These are phyloP conservation scores for Lentinula sp. DNA, from an alignment of 768 basidiomycete species.

Conservation along the genomic window DNA sequence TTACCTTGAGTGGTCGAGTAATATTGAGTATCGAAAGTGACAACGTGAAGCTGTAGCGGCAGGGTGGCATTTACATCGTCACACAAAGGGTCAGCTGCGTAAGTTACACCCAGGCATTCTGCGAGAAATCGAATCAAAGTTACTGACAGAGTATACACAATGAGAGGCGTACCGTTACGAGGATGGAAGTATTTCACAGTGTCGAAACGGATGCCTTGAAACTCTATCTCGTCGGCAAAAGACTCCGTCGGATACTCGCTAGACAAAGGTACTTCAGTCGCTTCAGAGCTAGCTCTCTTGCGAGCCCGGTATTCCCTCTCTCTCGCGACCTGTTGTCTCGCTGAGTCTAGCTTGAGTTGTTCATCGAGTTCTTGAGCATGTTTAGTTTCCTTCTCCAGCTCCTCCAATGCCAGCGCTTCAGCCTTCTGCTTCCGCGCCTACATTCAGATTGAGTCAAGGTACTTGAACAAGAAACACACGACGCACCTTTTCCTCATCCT, in stretches of 20 bases:
- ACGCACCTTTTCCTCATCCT: conserved; percentile 58
- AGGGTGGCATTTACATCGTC: conserved; percentile 52
- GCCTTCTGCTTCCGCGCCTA: conserved; percentile 51
- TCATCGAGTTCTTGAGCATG: conserved; percentile 57
- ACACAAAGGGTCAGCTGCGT: conserved; percentile 70
- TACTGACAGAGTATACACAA: neutral
- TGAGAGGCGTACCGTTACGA: conserved; percentile 41
- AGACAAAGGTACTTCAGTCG: conserved; percentile 54
- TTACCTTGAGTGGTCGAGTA: conserved; percentile 61
- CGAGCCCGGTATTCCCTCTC: conserved; percentile 46
- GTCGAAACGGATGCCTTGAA: conserved; percentile 54
- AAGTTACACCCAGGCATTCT: conserved; percentile 64
- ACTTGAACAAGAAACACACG: neutral
- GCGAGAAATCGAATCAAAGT: neutral
- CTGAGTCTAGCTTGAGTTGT: conserved; percentile 60
- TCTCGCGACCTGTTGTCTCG: conserved; percentile 49
- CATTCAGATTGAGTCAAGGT: neutral
- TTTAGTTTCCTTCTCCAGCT: conserved; percentile 42
- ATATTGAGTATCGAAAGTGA: conserved; percentile 63
- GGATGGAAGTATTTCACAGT: conserved; percentile 71
- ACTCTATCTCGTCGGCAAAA: conserved; percentile 50
- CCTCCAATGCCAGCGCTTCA: conserved; percentile 48
- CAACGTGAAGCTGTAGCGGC: conserved; percentile 62
- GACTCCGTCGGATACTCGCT: conserved; percentile 53
- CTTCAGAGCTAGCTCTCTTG: conserved; percentile 62